Conservation (phyloP, 1,284 basidiomycete species). For the Mixia osmundae region DNA sequence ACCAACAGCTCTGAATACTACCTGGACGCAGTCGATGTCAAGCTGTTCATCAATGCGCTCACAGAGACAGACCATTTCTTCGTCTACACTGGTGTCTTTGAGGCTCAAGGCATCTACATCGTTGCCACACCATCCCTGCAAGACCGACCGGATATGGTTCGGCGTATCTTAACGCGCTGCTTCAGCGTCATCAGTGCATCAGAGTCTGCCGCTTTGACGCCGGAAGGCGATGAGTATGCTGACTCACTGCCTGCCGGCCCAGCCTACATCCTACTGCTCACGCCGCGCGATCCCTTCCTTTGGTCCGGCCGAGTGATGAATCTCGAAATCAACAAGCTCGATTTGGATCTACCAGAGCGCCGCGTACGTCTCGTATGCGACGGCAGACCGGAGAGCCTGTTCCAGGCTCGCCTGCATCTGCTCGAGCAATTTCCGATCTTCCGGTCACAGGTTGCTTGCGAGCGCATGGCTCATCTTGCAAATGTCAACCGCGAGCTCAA, state of each 20-base stretch:
- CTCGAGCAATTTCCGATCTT: slow-evolving; percentile 34
- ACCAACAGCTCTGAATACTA: slow-evolving; percentile 89
- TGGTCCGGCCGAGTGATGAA: slow-evolving; percentile 79
- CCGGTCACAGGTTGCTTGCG: slow-evolving; percentile 36
- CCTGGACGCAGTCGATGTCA: slow-evolving; percentile 48
- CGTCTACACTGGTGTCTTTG: slow-evolving; percentile 71
- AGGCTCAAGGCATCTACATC: slow-evolving; percentile 82
- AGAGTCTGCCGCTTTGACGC: too few species aligned
- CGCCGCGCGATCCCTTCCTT: slow-evolving; percentile 64
- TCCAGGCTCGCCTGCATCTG: slow-evolving; percentile 56
- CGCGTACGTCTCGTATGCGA: slow-evolving; percentile 67
- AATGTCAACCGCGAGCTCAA: slow-evolving; percentile 68
- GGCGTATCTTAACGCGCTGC: slow-evolving; percentile 57
- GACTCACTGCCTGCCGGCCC: slow-evolving; percentile 21
- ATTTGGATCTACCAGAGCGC: slow-evolving; percentile 56
- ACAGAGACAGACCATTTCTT: slow-evolving; percentile 79
- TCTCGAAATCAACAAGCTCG: slow-evolving; percentile 36
- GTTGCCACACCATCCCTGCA: slow-evolving; percentile 63
- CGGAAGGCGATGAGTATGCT: slow-evolving; percentile 25
- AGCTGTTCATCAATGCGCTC: slow-evolving; percentile 53
- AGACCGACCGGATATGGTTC: slow-evolving; percentile 57
- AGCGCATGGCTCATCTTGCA: slow-evolving; percentile 79
- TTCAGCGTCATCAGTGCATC: too few species aligned
- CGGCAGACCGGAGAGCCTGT: slow-evolving; percentile 52
- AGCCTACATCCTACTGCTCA: slow-evolving; percentile 60